These are phyloP conservation scores for Dalbergia oliveri DNA, from an alignment of 306 rosid genomes.

Conservation along the genomic window DNA sequence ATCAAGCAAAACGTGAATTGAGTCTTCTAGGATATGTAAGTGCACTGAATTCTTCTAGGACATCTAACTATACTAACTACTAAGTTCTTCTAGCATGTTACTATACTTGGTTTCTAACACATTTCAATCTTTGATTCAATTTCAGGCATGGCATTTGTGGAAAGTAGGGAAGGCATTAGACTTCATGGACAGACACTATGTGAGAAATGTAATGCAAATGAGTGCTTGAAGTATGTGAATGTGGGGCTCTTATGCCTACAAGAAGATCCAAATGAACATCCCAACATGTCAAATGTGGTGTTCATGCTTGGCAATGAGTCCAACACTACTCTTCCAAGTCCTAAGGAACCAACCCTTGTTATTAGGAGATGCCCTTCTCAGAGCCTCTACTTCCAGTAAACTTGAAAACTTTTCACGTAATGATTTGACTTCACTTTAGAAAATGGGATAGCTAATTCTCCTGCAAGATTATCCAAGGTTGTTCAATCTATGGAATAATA, in stretches of 20 bases:
- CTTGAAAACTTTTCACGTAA: constrained; percentile 77
- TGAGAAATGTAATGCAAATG: constrained; percentile 61
- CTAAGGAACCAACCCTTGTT: constrained; percentile 76
- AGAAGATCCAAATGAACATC: constrained; percentile 78
- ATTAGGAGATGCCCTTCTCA: constrained; percentile 71
- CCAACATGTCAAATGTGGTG: constrained; percentile 71
- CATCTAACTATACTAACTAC: too few species aligned
- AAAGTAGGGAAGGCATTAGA: constrained; percentile 66
- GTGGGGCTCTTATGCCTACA: constrained; percentile 75
- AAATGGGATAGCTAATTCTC: constrained; percentile 60
- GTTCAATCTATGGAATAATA: background rate
- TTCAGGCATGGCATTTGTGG: constrained; percentile 80
- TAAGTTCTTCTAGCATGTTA: background rate
- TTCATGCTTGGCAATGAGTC: constrained; percentile 76
- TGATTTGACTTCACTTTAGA: constrained; percentile 73
- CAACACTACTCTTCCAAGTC: constrained; percentile 64
- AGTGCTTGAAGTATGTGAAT: constrained; percentile 64
- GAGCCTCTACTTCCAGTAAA: constrained; percentile 73
- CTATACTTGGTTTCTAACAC: background rate
- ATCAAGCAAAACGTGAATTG: constrained; percentile 60
- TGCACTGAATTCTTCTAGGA: background rate
- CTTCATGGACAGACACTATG: constrained; percentile 62
- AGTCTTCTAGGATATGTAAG: constrained; percentile 81
- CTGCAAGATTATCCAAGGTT: background rate
- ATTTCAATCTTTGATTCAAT: constrained; percentile 11